Evolutionary conservation across 306 rosid species (phyloP).

Genomic region (Trifolium subterraneum): DNA sequence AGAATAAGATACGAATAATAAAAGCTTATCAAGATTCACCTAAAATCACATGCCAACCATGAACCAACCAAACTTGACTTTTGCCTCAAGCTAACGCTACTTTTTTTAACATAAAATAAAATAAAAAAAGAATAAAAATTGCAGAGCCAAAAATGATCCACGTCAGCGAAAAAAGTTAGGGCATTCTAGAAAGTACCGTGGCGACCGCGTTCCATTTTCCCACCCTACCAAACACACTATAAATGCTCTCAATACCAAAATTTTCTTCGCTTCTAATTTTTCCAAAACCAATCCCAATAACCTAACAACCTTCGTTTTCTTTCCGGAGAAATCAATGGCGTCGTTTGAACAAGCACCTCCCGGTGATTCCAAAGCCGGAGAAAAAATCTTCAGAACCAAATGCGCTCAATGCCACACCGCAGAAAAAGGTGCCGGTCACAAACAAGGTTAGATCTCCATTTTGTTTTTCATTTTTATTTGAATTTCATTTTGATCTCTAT

Average conservation of each 20-base stretch:
- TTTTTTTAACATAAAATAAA: not conserved
- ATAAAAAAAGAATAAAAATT: not conserved
- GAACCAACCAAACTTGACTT: slow-evolving; percentile 39
- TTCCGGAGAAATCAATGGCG: slow-evolving; percentile 59
- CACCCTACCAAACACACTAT: not conserved
- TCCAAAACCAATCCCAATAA: not conserved
- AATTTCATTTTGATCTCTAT: slow-evolving; percentile 34
- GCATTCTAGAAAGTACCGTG: slow-evolving; percentile 39
- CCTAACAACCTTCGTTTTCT: not conserved
- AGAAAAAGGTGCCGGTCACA: slow-evolving; percentile 89
- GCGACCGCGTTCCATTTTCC: slow-evolving; percentile 39
- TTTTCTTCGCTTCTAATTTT: not conserved
- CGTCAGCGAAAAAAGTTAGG: slow-evolving; percentile 46
- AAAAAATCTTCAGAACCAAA: slow-evolving; percentile 80
- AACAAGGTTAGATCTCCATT: slow-evolving; percentile 59
- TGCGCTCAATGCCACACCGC: slow-evolving; percentile 97
- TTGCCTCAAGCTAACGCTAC: slow-evolving; percentile 45
- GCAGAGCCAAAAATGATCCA: slow-evolving; percentile 40
- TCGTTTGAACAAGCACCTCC: slow-evolving; percentile 83
- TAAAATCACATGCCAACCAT: slow-evolving; percentile 28
- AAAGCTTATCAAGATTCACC: not conserved
- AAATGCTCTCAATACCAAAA: not conserved
- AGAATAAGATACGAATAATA: too few species aligned
- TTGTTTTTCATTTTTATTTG: not conserved
- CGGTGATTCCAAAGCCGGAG: slow-evolving; percentile 66